Percentiles rank a stretch among this genome's conserved stretches.
Conservation (phyloP, 2,329 filamentous ascomycete genomes). For the Didymella pinodella region DNA sequence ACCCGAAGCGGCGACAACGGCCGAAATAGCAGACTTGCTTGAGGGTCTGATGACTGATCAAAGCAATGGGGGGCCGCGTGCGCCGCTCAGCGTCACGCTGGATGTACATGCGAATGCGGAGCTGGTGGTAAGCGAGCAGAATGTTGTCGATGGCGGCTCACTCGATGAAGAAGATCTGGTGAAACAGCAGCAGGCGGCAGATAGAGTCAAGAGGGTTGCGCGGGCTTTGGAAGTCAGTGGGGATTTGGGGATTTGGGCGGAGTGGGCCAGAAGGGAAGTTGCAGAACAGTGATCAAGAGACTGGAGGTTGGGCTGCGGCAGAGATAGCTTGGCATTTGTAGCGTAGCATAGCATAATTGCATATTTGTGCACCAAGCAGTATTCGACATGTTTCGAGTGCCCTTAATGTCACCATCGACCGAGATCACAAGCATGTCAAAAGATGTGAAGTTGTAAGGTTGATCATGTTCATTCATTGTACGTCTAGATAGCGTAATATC, state of each 20-base stretch:
- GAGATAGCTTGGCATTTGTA: not conserved
- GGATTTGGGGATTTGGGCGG: conserved; percentile 61
- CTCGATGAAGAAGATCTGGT: conserved; percentile 37
- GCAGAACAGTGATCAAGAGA: not conserved
- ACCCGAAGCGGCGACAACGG: conserved; percentile 16
- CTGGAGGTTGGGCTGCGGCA: no score
- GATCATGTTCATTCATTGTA: conserved; percentile 24
- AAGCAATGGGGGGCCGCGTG: conserved; percentile 39
- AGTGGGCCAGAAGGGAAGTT: conserved; percentile 55
- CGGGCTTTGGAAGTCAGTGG: conserved; percentile 57
- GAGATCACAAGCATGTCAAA: no score
- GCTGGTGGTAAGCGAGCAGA: conserved; percentile 66
- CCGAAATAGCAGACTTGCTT: conserved; percentile 29
- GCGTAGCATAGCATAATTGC: not conserved
- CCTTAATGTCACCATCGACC: no score
- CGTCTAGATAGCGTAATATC: conserved; percentile 21
- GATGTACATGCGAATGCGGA: conserved; percentile 68
- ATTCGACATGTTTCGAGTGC: no score
- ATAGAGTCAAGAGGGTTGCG: conserved; percentile 48
- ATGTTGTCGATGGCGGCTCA: conserved; percentile 49
- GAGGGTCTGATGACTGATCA: conserved; percentile 29
- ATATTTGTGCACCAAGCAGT: no score
- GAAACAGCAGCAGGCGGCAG: conserved; percentile 34
- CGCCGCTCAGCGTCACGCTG: conserved; percentile 62
- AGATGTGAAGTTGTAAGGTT: not conserved